phyloP scores from a whole-genome alignment of 441 rosid species.

The Euphorbia schlechtendalii region DNA sequence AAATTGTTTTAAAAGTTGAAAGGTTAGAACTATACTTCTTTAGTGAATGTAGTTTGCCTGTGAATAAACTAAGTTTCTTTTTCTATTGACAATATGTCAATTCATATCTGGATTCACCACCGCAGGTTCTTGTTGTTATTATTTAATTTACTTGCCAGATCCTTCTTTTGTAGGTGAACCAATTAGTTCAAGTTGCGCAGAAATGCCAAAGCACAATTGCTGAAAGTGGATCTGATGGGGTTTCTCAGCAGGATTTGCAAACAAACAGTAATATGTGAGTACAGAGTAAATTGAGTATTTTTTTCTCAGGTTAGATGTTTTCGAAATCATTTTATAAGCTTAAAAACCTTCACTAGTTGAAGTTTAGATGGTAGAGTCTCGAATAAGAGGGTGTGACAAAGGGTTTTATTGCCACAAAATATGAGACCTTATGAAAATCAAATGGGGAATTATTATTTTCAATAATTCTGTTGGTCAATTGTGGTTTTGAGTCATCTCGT shows the following conservation, averaged over 20 bases:
- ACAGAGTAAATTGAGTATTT: slow-evolving; percentile 32
- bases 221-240: slow-evolving; percentile 89
- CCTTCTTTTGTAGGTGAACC: slow-evolving; percentile 58
- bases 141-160: slow-evolving; percentile 7
- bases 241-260: slow-evolving; percentile 85
- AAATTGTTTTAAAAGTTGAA: too few species aligned
- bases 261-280: slow-evolving; percentile 92
- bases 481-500: too few species aligned
- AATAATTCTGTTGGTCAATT: background rate
- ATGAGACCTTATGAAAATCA: background rate
- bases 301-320: too few species aligned
- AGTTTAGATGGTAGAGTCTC: background rate
- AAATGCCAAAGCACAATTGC: slow-evolving; percentile 92
- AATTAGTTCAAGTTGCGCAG: slow-evolving; percentile 89
- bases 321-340: background rate
- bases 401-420: too few species aligned
- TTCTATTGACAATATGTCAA: background rate
- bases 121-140: too few species aligned
- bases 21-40: too few species aligned
- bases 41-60: too few species aligned
- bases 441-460: background rate
- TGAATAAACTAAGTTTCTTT: background rate
- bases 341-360: background rate
- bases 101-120: too few species aligned
- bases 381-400: background rate